Percentiles rank a stretch among this genome's conserved stretches.
These are phyloP conservation scores for Helianthus annuus DNA, from an alignment of 129 eudicot species.

Conservation along the genomic window HanXRQr2.0-SUNRISE NC_035447.2:50502389-50502888, in stretches of 20 bases:
- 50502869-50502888: neutral
- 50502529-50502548: slow-evolving; percentile 12
- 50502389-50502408: neutral
- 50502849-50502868: slow-evolving; percentile 31
- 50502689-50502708: slow-evolving; percentile 21
- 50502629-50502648: neutral
- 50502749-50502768: slow-evolving; percentile 23
- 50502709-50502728: slow-evolving; percentile 20
- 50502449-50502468: neutral
- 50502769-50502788: slow-evolving; percentile 11
- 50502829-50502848: slow-evolving; percentile 34
- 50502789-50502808: slow-evolving; percentile 26
- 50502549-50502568: neutral
- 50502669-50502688: neutral
- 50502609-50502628: slow-evolving; percentile 1
- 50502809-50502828: slow-evolving; percentile 35
- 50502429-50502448: no score
- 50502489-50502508: slow-evolving; percentile 21
- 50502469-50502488: neutral
- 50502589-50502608: neutral
- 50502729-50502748: slow-evolving; percentile 18
- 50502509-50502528: neutral
- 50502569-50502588: neutral
- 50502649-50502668: slow-evolving; percentile 11
- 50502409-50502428: no score